Evolutionary conservation across 495 filamentous ascomycete genomes (phyloP).

Genomic region (Neurospora sp.): DNA sequence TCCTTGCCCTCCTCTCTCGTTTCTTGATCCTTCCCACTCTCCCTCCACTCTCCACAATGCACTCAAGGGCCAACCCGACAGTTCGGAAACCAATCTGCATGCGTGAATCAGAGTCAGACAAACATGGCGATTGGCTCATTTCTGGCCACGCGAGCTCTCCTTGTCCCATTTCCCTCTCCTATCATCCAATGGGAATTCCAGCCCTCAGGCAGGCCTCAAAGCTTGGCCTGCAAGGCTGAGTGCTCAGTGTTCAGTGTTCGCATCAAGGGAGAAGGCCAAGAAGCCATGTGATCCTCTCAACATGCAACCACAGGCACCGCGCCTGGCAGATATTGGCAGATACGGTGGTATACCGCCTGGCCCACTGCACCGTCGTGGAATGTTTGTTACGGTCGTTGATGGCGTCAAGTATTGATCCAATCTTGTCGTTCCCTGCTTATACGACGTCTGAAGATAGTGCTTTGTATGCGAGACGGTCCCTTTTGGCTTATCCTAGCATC

Average conservation of each 20-base stretch:
- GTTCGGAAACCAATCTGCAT: conserved; percentile 4
- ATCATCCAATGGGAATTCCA: background rate
- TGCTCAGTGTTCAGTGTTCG: background rate
- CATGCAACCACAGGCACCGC: background rate
- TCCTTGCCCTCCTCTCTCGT: background rate
- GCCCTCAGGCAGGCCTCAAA: background rate
- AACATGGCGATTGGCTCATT: background rate
- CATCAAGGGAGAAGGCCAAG: background rate
- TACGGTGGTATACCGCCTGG: background rate
- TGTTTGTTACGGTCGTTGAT: background rate
- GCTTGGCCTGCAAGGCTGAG: background rate
- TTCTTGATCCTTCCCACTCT: background rate
- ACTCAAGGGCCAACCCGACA: conserved; percentile 1
- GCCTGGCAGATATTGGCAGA: background rate
- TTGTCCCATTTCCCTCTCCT: background rate
- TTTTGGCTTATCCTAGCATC: background rate
- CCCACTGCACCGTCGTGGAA: background rate
- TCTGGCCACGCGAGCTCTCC: background rate
- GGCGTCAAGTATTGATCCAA: background rate
- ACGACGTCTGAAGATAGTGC: background rate
- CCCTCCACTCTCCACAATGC: background rate
- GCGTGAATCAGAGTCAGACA: background rate
- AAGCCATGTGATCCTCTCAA: background rate
- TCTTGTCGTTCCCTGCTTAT: background rate
- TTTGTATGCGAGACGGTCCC: background rate